Evolutionary conservation across 768 basidiomycete species (phyloP), one percentile per base, ranked within the genome.

Genomic region (Tulasnella sp.): DNA sequence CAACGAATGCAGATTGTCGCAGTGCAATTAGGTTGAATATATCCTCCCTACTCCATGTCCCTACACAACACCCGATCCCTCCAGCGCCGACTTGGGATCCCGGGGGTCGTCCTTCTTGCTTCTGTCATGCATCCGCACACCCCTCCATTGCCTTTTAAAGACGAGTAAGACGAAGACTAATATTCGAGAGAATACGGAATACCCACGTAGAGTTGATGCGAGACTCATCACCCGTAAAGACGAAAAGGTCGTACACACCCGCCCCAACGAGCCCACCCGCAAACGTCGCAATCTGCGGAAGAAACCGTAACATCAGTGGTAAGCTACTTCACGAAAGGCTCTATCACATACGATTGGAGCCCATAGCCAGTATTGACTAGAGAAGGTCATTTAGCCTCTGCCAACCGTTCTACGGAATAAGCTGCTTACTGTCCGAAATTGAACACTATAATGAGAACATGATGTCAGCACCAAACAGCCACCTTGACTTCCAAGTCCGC

Each of bases 281-380:
- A 63, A 84, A 27, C n/a, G 61, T 51, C 15, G 53, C 61, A 34
- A 62, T 29, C 51, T 53, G 23, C 5, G 14, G 21, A 27, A 21
- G 5, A 32, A 19, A 27, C 8, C 17, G 17, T 15, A 15, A 36
- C 19, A 35, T 5, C 34, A n/a, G n/a, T n/a, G n/a, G n/a, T n/a
- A n/a, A n/a, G n/a, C n/a, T n/a, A n/a, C n/a, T n/a, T n/a, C n/a
- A n/a, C 29, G 39, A 40, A 5, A 49, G 39, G 8, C n/a, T n/a
- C n/a, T n/a, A n/a, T n/a, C n/a, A 31, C 55, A 37, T 50, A 58
- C 57, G 19, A 63, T 63, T 1, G 81, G 78, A 62, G 79, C 78
- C 83, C 84, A 86, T 34, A 86, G 60, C 83, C 83, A 86, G 64
- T 84, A 86, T 58, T 85, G 83, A 62, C 73, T 76, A 61, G 17